phyloP scores from a whole-genome alignment of 148 eudicot genomes.

The Linanthus parryae region DNA sequence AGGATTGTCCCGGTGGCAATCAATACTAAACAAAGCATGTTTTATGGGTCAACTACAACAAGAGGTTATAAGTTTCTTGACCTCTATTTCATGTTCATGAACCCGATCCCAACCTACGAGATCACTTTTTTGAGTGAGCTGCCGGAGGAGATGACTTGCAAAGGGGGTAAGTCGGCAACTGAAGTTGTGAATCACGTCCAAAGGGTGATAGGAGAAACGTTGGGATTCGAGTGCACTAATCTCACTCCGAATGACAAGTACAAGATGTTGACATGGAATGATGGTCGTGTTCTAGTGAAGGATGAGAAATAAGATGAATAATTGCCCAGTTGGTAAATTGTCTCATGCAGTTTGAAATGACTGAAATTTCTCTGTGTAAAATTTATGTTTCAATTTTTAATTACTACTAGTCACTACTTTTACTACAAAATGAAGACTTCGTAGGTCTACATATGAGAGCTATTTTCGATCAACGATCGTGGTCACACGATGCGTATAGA shows the following conservation, averaged over 20 bases:
- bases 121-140: slow-evolving; percentile 52
- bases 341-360: no score
- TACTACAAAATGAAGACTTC: no score
- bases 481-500: no score
- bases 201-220: slow-evolving; percentile 36
- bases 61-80: slow-evolving; percentile 43
- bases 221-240: slow-evolving; percentile 57
- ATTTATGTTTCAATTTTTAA: no score
- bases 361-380: no score
- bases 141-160: slow-evolving; percentile 45
- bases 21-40: slow-evolving; percentile 44
- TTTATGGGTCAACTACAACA: slow-evolving; percentile 46
- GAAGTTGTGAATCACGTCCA: slow-evolving; percentile 65
- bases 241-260: slow-evolving; percentile 65
- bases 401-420: no score
- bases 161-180: slow-evolving; percentile 38
- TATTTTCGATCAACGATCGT: no score
- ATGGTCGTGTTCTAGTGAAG: slow-evolving; percentile 31
- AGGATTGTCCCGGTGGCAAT: slow-evolving; percentile 61
- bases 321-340: no score
- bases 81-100: slow-evolving; percentile 61
- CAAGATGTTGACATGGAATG: slow-evolving; percentile 49
- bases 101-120: slow-evolving; percentile 57
- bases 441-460: no score
- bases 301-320: slow-evolving; percentile 24